Conservation (phyloP, 768 basidiomycete genomes). For the Suillus weaverae region DNA sequence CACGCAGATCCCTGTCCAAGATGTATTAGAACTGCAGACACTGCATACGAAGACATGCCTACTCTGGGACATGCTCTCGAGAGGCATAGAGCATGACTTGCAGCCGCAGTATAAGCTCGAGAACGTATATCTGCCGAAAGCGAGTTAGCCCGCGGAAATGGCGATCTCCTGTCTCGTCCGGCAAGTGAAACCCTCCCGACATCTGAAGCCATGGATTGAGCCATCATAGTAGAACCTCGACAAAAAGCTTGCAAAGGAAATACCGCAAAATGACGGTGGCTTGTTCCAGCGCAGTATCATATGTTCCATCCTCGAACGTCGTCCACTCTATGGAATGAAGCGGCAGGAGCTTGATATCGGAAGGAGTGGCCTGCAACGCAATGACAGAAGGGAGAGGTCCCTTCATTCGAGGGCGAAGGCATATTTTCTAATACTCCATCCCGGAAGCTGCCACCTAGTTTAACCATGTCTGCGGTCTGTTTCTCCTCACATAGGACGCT, state of each 20-base stretch:
- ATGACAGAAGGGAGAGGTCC: slow-evolving; percentile 65
- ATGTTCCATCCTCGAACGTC: slow-evolving; percentile 71
- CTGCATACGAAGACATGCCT: slow-evolving; percentile 29
- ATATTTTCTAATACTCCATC: slow-evolving; percentile 52
- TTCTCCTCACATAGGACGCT: slow-evolving; percentile 81
- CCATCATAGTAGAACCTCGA: not conserved
- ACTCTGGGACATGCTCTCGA: slow-evolving; percentile 64
- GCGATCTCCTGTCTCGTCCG: slow-evolving; percentile 52
- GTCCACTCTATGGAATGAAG: slow-evolving; percentile 95
- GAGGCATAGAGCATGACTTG: slow-evolving; percentile 73
- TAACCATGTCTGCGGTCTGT: slow-evolving; percentile 64
- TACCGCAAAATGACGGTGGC: slow-evolving; percentile 87
- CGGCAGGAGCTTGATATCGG: slow-evolving; percentile 60
- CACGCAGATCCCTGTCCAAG: slow-evolving; percentile 63
- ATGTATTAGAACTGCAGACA: not conserved
- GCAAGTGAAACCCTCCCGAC: slow-evolving; percentile 72
- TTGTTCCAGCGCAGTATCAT: slow-evolving; percentile 77
- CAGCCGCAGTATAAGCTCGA: slow-evolving; percentile 84
- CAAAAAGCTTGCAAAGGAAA: slow-evolving; percentile 70
- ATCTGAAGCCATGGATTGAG: slow-evolving; percentile 39
- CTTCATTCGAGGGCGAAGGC: slow-evolving; percentile 43
- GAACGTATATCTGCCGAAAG: slow-evolving; percentile 88
- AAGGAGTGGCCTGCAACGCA: slow-evolving; percentile 53
- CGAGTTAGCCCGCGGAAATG: slow-evolving; percentile 68
- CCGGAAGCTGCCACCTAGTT: slow-evolving; percentile 78